phyloP scores from a whole-genome alignment of 2,329 filamentous ascomycete species.

The Fusarium sp. region DNA sequence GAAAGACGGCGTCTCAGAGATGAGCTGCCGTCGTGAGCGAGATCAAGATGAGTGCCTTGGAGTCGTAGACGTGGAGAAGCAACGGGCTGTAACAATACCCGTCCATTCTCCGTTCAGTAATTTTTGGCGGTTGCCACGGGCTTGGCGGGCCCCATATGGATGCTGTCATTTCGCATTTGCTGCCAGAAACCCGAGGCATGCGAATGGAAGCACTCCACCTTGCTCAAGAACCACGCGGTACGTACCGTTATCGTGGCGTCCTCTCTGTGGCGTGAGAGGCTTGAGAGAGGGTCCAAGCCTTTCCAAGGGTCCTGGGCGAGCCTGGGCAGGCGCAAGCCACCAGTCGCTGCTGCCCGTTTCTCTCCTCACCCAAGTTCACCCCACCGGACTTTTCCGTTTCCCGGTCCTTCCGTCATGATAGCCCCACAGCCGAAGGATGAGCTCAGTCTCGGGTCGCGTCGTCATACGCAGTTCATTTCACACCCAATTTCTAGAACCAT shows the following conservation, averaged over 20 bases:
- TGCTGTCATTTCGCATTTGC: conserved; percentile 46
- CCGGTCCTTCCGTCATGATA: conserved; percentile 21
- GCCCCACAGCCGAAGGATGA: neutral
- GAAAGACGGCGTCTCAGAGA: conserved; percentile 16
- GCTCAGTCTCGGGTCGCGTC: neutral
- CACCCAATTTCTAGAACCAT: conserved; percentile 28
- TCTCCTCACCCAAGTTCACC: neutral
- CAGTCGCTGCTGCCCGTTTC: conserved; percentile 3
- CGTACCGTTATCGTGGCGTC: conserved; percentile 7
- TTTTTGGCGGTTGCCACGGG: conserved; percentile 36
- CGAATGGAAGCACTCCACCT: conserved; percentile 10
- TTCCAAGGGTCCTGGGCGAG: neutral
- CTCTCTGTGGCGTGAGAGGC: conserved; percentile 5
- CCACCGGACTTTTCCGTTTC: conserved; percentile 20
- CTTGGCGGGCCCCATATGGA: conserved; percentile 36
- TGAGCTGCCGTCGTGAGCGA: conserved; percentile 11
- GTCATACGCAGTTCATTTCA: conserved; percentile 31
- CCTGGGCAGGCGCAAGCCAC: conserved; percentile 12
- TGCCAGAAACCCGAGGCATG: conserved; percentile 25
- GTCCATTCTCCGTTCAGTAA: conserved; percentile 2
- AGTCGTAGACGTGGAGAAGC: neutral
- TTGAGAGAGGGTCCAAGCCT: neutral
- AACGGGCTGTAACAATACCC: neutral
- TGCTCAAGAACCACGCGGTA: conserved; percentile 9
- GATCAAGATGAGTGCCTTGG: neutral